A percentile compares a stretch with the other conserved stretches of the same genome.
Evolutionary conservation across 257 asterid genomes (phyloP).

Genomic region (Orobanche coerulescens): DNA sequence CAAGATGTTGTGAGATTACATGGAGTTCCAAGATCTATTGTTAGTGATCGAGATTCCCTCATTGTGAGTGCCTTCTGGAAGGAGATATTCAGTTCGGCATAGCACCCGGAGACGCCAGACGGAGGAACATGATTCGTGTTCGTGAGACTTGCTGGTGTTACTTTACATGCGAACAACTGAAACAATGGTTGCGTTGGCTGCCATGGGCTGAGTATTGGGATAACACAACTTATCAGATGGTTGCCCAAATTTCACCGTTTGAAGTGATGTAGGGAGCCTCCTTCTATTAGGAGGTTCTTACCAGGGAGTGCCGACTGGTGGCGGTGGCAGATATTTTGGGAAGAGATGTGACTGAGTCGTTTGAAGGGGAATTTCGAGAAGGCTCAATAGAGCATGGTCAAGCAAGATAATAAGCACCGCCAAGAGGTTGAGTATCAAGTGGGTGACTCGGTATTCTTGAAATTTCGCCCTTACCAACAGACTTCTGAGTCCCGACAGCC

Average conservation of each 20-base stretch:
- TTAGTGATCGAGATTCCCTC: background rate
- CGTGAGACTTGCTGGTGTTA: background rate
- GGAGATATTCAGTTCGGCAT: background rate
- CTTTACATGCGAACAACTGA: background rate
- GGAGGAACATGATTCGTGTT: too few species aligned
- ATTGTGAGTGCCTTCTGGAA: background rate
- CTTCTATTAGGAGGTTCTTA: background rate
- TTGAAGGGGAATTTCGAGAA: background rate
- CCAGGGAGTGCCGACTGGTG: background rate
- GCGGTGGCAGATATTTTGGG: background rate
- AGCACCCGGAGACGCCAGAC: background rate
- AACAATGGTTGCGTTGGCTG: background rate
- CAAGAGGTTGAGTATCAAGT: too few species aligned
- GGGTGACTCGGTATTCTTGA: background rate
- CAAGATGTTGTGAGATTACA: background rate
- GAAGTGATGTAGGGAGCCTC: slow-evolving; percentile 3
- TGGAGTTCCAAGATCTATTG: background rate
- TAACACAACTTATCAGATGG: background rate
- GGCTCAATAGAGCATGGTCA: too few species aligned
- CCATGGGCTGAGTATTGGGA: background rate
- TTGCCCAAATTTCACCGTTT: background rate
- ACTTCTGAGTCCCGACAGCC: background rate
- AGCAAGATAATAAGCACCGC: too few species aligned
- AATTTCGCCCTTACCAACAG: background rate
- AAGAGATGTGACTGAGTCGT: background rate